phyloP scores from a whole-genome alignment of 176 grass and related monocot species.

The Otatea glauca region DNA sequence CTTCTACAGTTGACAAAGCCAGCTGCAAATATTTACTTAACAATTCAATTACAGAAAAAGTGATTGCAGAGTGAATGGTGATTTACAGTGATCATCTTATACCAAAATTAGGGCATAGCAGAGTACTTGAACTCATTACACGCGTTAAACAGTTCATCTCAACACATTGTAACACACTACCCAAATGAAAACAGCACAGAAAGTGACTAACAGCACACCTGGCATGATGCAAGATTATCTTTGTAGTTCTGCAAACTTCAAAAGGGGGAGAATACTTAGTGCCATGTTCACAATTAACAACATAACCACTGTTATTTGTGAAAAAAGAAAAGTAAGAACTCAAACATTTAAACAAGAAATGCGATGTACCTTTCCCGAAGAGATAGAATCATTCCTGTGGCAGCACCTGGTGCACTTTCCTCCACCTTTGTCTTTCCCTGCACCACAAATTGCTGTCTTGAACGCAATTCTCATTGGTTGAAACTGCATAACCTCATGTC shows the following conservation, averaged over 20 bases:
- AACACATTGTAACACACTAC: conserved; percentile 8
- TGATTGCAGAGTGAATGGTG: neutral
- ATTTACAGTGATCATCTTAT: neutral
- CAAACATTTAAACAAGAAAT: conserved; percentile 30
- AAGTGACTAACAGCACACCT: conserved; percentile 54
- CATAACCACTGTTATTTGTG: neutral
- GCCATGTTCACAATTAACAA: conserved; percentile 23
- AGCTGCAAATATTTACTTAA: neutral
- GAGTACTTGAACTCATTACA: neutral
- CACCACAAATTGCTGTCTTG: conserved; percentile 29
- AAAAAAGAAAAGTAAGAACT: conserved; percentile 27
- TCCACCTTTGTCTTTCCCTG: conserved; percentile 83
- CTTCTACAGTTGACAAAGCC: neutral
- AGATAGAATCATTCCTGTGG: conserved; percentile 98
- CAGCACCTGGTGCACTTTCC: conserved; percentile 89
- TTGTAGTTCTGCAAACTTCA: conserved; percentile 93
- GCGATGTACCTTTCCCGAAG: conserved; percentile 77
- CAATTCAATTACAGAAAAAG: neutral
- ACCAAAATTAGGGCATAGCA: conserved; percentile 19
- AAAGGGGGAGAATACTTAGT: conserved; percentile 33
- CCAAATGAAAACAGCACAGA: conserved; percentile 26
- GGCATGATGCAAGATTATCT: conserved; percentile 77
- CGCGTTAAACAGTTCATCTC: neutral
- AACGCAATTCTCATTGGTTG: neutral
- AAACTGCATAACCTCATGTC: neutral